Percentiles rank a stretch among this genome's conserved stretches.
phyloP scores from a whole-genome alignment of 2,329 filamentous ascomycete genomes.

The Aureobasidium uvarum region DNA sequence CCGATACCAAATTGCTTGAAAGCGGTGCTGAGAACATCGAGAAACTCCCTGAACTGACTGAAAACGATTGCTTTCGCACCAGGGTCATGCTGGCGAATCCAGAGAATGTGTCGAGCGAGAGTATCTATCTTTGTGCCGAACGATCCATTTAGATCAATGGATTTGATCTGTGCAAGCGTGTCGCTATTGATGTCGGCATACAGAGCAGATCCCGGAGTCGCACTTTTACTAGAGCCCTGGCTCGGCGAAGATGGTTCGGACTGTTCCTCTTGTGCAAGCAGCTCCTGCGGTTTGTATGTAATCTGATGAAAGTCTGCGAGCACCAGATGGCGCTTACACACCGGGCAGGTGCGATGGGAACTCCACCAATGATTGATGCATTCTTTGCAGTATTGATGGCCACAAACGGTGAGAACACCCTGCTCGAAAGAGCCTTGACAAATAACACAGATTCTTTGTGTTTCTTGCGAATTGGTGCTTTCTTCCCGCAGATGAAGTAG shows the following conservation, averaged over 20 bases:
- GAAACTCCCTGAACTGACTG: constrained; percentile 82
- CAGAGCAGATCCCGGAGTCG: constrained; percentile 51
- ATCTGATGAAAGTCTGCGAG: constrained; percentile 77
- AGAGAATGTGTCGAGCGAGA: constrained; percentile 69
- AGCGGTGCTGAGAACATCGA: constrained; percentile 68
- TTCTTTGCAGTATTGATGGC: constrained; percentile 80
- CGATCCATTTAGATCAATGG: constrained; percentile 68
- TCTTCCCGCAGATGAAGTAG: constrained; percentile 62
- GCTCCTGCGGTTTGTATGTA: constrained; percentile 70
- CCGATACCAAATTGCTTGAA: constrained; percentile 71
- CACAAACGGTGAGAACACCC: constrained; percentile 83
- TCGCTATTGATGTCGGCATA: constrained; percentile 73
- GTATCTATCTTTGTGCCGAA: constrained; percentile 91
- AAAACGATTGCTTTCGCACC: constrained; percentile 93
- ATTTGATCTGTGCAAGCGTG: constrained; percentile 75
- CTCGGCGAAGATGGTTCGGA: constrained; percentile 37
- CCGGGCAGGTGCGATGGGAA: constrained; percentile 72
- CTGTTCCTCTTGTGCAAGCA: constrained; percentile 63
- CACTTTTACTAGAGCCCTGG: constrained; percentile 27
- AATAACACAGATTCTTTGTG: constrained; percentile 73
- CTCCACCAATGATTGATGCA: constrained; percentile 80
- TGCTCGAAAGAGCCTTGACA: constrained; percentile 73
- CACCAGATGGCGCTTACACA: constrained; percentile 72
- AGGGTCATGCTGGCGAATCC: constrained; percentile 79
- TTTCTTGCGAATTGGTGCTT: constrained; percentile 58